Evolutionary conservation across 2,329 filamentous ascomycete species (phyloP), one percentile per base, ranked within the genome.

Genomic region (Hypoxylon sp.): DNA sequence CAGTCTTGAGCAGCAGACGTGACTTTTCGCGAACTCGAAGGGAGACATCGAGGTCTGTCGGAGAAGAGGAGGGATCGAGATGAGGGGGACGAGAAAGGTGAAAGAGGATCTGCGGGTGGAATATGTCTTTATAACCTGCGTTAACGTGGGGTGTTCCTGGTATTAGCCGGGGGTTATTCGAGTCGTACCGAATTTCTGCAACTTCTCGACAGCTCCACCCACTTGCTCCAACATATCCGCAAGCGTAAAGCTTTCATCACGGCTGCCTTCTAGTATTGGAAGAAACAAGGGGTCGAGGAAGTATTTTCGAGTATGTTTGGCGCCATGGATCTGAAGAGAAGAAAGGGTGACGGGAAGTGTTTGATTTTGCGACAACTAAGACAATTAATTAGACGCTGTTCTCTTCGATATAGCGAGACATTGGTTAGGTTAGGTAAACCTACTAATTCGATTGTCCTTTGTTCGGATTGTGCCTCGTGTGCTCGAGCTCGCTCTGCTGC

Each of bases 321-420:
- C 91, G 67, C 91, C 89, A 55, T 95, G 83, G 54, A 99, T 79
- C 63, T 89, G 85, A 67, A 99, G 83, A 32, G 90, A 89, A 63
- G 90, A 90, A 69, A 99, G 87, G 9, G 91, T 90, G 64, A 94
- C 90, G 29, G 94, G 93, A 50, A 94, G 83, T 31, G 90, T 90
- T 60, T 88, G 87, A 71, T 97, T 96, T 72, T 89, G 83, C 61
- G 85, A 82, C 66, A 95, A 82, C 88, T 91, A 57, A 15, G 21
- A n/a, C n/a, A n/a, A n/a, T n/a, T n/a, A n/a, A n/a, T n/a, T n/a
- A n/a, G n/a, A n/a, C n/a, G n/a, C n/a, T n/a, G n/a, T n/a, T n/a
- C n/a, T n/a, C n/a, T n/a, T n/a, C n/a, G n/a, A n/a, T n/a, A n/a
- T n/a, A n/a, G n/a, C n/a, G n/a, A n/a, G n/a, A n/a, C n/a, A n/a